phyloP scores from a whole-genome alignment of 2,329 filamentous ascomycete genomes.

The Claviceps maximensis region DNA sequence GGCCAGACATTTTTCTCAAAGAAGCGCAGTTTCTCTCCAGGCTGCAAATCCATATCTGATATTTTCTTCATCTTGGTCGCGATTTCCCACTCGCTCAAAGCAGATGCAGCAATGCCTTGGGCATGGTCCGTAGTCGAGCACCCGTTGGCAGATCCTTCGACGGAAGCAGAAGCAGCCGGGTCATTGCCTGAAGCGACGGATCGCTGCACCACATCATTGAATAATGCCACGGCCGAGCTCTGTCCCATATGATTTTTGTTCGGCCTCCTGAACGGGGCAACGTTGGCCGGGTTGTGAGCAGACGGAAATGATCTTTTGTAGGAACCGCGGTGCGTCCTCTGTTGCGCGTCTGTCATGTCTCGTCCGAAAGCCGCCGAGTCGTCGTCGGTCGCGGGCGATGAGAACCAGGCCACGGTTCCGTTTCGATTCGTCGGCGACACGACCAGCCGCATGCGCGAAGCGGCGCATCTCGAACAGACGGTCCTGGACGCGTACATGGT shows the following conservation, averaged over 20 bases:
- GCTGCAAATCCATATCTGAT: constrained; percentile 4
- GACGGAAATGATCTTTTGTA: neutral
- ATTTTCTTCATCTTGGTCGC: constrained; percentile 17
- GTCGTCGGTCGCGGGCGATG: constrained; percentile 11
- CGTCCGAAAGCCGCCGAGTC: neutral
- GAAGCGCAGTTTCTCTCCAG: constrained; percentile 11
- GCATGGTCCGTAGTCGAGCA: neutral
- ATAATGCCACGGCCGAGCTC: constrained; percentile 19
- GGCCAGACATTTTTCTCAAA: constrained; percentile 20
- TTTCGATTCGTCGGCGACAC: neutral
- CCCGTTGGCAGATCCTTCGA: neutral
- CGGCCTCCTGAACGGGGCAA: neutral
- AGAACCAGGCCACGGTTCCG: constrained; percentile 10
- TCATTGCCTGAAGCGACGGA: neutral
- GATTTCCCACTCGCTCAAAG: constrained; percentile 17
- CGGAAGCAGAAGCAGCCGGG: neutral
- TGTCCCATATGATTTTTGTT: constrained; percentile 1
- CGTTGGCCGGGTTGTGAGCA: constrained; percentile 1
- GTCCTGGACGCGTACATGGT: constrained; percentile 23
- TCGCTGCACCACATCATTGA: constrained; percentile 22
- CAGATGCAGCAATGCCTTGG: constrained; percentile 3
- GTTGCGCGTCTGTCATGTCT: neutral
- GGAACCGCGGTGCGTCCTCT: neutral
- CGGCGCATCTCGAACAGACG: constrained; percentile 23
- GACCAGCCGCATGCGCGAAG: constrained; percentile 14